Evolutionary conservation across 2,329 filamentous ascomycete species (phyloP).

Genomic region (Fusarium setosum): DNA sequence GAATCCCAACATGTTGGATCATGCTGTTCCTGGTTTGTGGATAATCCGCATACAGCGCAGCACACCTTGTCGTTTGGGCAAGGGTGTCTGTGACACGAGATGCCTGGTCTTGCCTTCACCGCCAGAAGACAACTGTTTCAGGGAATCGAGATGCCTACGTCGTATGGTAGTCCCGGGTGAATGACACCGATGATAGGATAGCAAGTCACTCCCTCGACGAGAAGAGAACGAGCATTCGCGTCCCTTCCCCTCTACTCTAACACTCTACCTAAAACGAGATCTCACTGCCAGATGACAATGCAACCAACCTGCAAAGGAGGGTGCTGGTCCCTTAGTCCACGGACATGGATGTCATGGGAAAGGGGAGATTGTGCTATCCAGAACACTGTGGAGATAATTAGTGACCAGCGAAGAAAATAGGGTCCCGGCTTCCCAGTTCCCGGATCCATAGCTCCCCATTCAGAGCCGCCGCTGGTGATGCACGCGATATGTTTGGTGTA

Average conservation of each 20-base stretch:
- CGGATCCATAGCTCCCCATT: neutral
- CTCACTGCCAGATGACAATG: neutral
- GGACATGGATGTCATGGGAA: neutral
- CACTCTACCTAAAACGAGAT: neutral
- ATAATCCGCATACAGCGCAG: neutral
- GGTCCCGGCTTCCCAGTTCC: neutral
- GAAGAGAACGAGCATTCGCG: neutral
- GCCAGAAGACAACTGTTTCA: conserved; percentile 36
- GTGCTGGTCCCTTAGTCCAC: neutral
- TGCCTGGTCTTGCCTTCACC: conserved; percentile 20
- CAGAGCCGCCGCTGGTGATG: neutral
- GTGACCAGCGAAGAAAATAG: neutral
- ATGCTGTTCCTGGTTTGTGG: neutral
- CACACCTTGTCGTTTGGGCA: conserved; percentile 9
- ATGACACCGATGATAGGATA: too few species aligned
- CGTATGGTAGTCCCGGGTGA: too few species aligned
- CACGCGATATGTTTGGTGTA: neutral
- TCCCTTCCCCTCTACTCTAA: neutral
- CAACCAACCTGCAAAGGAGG: neutral
- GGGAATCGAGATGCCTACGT: conserved; percentile 33
- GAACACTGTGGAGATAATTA: neutral
- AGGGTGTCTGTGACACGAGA: conserved; percentile 14
- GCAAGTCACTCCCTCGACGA: neutral
- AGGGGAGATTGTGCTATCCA: neutral
- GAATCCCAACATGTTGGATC: conserved; percentile 1